Conservation (phyloP, 1,139 yeast species). For the Candida smagusa region DNA sequence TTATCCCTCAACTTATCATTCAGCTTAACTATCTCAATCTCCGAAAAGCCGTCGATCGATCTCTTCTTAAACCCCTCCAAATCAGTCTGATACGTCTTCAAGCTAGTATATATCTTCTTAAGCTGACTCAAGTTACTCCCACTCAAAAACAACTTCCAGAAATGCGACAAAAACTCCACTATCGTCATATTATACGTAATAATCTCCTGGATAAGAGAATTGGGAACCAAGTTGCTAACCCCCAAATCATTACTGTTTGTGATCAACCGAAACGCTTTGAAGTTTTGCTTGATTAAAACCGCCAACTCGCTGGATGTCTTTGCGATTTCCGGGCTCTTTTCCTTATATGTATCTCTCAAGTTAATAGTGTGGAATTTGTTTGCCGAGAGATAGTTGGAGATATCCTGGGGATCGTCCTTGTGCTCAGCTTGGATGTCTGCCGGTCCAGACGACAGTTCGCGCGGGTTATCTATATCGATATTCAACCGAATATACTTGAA, state of each 20-base stretch:
- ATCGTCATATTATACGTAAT: conserved; percentile 37
- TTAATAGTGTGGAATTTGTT: conserved; percentile 16
- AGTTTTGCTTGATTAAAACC: conserved; percentile 52
- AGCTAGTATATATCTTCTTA: conserved; percentile 34
- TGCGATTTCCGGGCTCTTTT: conserved; percentile 37
- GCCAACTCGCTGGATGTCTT: conserved; percentile 50
- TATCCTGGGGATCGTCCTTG: conserved; percentile 14
- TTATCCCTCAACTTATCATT: conserved; percentile 36
- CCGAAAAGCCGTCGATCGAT: conserved; percentile 6
- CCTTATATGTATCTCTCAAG: conserved; percentile 31
- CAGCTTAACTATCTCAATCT: conserved; percentile 13
- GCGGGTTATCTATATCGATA: conserved; percentile 28
- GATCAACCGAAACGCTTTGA: conserved; percentile 45
- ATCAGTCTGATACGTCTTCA: conserved; percentile 28
- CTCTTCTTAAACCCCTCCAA: conserved; percentile 13
- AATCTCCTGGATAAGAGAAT: conserved; percentile 29
- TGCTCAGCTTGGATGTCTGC: not conserved
- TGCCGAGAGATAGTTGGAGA: conserved; percentile 25
- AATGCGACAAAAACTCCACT: conserved; percentile 44
- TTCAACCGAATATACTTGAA: conserved; percentile 59
- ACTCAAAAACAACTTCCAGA: conserved; percentile 38
- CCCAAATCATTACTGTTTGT: conserved; percentile 17
- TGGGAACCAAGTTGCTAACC: conserved; percentile 24
- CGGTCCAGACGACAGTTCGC: conserved; percentile 1
- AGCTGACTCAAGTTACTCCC: conserved; percentile 40